Evolutionary conservation across 2,329 filamentous ascomycete genomes (phyloP).

Genomic region (Aaosphaeria arxii): DNA sequence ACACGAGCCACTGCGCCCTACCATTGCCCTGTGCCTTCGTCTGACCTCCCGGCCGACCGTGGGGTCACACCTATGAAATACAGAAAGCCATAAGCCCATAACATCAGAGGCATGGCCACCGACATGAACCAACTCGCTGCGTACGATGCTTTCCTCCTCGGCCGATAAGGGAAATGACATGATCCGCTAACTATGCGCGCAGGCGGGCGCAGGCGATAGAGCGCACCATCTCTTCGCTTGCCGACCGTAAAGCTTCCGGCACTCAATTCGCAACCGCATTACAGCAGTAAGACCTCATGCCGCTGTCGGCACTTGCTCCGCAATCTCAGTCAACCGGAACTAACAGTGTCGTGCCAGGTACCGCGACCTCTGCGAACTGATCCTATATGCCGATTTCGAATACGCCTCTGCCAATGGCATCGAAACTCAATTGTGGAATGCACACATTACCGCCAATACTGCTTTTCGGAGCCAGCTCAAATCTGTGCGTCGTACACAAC

Average conservation of each 20-base stretch:
- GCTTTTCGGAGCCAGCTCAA: slow-evolving; percentile 71
- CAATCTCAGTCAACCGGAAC: not conserved
- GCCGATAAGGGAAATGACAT: not conserved
- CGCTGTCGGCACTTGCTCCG: not conserved
- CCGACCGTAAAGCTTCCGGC: slow-evolving; percentile 49
- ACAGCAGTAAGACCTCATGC: slow-evolving; percentile 26
- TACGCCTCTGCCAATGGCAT: slow-evolving; percentile 62
- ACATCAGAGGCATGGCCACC: slow-evolving; percentile 42
- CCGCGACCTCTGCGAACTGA: slow-evolving; percentile 68
- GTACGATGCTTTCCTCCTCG: slow-evolving; percentile 34
- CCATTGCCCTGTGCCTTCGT: slow-evolving; percentile 52
- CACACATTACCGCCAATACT: slow-evolving; percentile 73
- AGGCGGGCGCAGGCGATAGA: slow-evolving; percentile 48
- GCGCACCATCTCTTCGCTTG: slow-evolving; percentile 48
- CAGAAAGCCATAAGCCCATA: slow-evolving; percentile 11
- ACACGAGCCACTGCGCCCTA: slow-evolving; percentile 47
- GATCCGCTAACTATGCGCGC: slow-evolving; percentile 16
- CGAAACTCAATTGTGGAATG: slow-evolving; percentile 73
- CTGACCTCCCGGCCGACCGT: slow-evolving; percentile 56
- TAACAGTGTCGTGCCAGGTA: slow-evolving; percentile 49
- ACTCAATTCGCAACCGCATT: slow-evolving; percentile 48
- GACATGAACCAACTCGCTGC: slow-evolving; percentile 51
- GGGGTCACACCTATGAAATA: slow-evolving; percentile 42
- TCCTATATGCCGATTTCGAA: slow-evolving; percentile 70
- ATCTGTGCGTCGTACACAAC: slow-evolving; percentile 40